Base-by-base conservation (phyloP, 192 early-diverging fungal species). In the Rhizophlyctis rosea region DNA sequence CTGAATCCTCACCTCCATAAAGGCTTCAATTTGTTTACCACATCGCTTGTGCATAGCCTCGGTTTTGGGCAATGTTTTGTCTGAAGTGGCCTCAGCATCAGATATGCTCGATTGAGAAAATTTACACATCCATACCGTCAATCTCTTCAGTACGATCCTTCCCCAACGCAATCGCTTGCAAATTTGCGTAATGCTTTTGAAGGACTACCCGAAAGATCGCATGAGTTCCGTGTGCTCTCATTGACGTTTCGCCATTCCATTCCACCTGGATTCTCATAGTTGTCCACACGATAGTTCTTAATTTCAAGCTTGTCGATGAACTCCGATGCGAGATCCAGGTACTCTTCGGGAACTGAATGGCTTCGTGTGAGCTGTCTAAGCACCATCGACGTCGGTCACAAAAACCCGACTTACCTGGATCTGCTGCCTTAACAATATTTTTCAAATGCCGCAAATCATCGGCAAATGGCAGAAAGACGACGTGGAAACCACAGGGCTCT, bases 391-490 rank as follows among this genome's bases (percentile, higher is more conserved):
- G n/a, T n/a, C n/a, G n/a, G n/a, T n/a, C n/a, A n/a, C n/a, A n/a
- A n/a, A n/a, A n/a, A n/a, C n/a, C n/a, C n/a, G n/a, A n/a, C n/a
- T n/a, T n/a, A n/a, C n/a, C n/a, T n/a, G n/a, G n/a, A n/a, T n/a
- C n/a, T n/a, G n/a, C n/a, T n/a, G n/a, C n/a, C n/a, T 32, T 25
- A 1, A 64, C 1, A 30, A 64, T 23, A 16, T 27, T 54, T 59
- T 75, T 32, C 33, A 76, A 29, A 27, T 30, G 32, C 11, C 91
- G 75, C 36, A 87, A 74, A 58, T 93, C 91, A 59, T 93, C 90
- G n/a, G 78, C 82, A 77, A 81, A 93, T 18, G 91, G 91, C 29
- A 93, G 54, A 29, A 64, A 70, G 34, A 89, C 73, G 28, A 89
- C 54, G 54, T 88, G 71, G 49, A 91, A 83, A 4, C 90, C 91